Evolutionary conservation across 2,329 filamentous ascomycete species (phyloP).

Genomic region (Neofusicoccum kwambonambiense): DNA sequence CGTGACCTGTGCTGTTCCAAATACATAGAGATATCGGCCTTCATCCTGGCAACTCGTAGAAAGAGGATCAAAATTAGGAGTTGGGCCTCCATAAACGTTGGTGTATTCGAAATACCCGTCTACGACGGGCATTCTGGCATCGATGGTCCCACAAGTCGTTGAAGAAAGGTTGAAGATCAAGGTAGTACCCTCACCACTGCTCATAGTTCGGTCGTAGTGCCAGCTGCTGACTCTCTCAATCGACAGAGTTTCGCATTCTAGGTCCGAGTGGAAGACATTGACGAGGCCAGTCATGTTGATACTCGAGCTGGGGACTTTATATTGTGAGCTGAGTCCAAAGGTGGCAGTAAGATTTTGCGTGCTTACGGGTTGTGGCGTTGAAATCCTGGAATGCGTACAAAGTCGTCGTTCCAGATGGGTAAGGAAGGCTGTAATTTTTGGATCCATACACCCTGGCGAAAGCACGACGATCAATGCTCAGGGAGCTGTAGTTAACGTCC

Average conservation of each 20-base stretch:
- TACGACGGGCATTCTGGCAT: background rate
- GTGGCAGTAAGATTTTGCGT: background rate
- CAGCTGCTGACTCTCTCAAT: background rate
- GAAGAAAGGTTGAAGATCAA: background rate
- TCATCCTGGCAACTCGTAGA: too few relatives aligned
- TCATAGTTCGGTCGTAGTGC: background rate
- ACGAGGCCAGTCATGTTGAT: background rate
- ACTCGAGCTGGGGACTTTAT: background rate
- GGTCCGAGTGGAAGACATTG: background rate
- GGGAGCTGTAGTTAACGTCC: background rate
- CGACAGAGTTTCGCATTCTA: background rate
- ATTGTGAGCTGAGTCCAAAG: background rate
- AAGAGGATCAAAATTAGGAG: too few relatives aligned
- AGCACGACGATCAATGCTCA: background rate
- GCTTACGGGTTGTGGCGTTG: background rate
- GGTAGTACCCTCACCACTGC: background rate
- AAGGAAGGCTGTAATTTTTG: background rate
- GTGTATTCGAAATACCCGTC: background rate
- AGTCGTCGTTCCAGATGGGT: background rate
- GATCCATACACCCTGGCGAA: background rate
- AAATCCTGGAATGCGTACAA: background rate
- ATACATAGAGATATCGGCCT: background rate
- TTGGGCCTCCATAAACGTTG: background rate
- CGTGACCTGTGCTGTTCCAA: background rate
- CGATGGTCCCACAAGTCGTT: background rate